These are phyloP conservation scores for Discostella stelligera DNA, from an alignment of 352 stramenopile genomes.

Conservation along the genomic window DNA sequence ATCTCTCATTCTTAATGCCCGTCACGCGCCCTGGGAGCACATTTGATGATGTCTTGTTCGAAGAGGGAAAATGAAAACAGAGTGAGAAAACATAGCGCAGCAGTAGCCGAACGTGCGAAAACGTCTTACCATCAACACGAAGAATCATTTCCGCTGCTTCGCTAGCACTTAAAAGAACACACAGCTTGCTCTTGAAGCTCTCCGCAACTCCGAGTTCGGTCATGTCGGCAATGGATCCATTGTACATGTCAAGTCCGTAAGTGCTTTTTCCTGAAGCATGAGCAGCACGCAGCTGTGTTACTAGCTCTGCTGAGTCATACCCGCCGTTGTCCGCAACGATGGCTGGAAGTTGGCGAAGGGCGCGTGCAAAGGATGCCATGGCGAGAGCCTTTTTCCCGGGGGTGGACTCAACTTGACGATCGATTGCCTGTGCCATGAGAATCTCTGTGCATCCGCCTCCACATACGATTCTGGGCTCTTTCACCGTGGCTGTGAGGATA, in stretches of 20 bases:
- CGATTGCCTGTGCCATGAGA: constrained; percentile 90
- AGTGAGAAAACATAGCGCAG: not conserved
- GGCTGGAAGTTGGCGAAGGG: constrained; percentile 93
- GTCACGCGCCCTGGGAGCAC: constrained; percentile 64
- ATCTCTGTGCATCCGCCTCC: constrained; percentile 97
- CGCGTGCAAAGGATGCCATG: constrained; percentile 96
- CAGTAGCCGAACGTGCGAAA: not conserved
- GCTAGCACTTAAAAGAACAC: constrained; percentile 95
- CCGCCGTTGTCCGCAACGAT: constrained; percentile 99
- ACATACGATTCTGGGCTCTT: constrained; percentile 94
- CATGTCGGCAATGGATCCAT: constrained; percentile 95
- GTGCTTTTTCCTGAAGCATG: constrained; percentile 90
- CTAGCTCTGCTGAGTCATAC: constrained; percentile 97
- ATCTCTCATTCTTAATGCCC: constrained; percentile 41
- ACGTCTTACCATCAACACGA: constrained; percentile 92
- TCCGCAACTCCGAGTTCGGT: constrained; percentile 96
- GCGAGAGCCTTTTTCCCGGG: constrained; percentile 97
- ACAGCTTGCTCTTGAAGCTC: constrained; percentile 92
- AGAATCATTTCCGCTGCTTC: constrained; percentile 99
- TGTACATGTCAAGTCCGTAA: constrained; percentile 96
- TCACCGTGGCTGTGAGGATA: constrained; percentile 96
- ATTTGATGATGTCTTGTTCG: constrained; percentile 76
- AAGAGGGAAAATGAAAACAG: constrained; percentile 1
- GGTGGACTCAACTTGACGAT: constrained; percentile 88
- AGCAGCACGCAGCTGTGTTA: constrained; percentile 92